Conservation (phyloP, 306 rosid species). For the Prunus mume region DNA sequence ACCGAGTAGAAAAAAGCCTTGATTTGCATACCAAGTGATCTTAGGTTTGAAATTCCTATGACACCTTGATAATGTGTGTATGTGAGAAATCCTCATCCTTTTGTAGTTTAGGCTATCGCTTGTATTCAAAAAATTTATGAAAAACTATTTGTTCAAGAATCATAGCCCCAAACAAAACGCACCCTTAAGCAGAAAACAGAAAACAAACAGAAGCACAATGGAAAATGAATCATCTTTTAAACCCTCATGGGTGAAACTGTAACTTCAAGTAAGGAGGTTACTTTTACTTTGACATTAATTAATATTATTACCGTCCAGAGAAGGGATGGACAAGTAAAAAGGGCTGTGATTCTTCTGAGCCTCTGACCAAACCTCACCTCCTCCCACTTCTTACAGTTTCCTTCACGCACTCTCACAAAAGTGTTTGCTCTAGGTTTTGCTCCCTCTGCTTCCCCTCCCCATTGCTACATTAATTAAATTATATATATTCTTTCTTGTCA, state of each 20-base stretch:
- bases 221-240: background rate
- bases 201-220: background rate
- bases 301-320: slow-evolving; percentile 8
- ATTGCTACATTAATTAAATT: background rate
- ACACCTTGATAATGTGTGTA: no score
- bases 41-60: no score
- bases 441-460: background rate
- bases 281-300: background rate
- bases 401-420: slow-evolving; percentile 24
- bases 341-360: slow-evolving; percentile 14
- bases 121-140: background rate
- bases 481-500: no score
- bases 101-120: no score
- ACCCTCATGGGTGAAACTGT: background rate
- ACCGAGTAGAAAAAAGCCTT: accelerated
- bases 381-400: slow-evolving; percentile 13
- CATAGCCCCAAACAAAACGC: background rate
- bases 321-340: background rate
- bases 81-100: accelerated
- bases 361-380: slow-evolving; percentile 1
- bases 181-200: background rate
- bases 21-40: no score
- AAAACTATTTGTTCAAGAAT: background rate
- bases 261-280: background rate
- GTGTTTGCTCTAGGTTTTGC: slow-evolving; percentile 1